phyloP scores from a whole-genome alignment of 2,329 filamentous ascomycete species.

The Pyrenochaeta sp. region DNA sequence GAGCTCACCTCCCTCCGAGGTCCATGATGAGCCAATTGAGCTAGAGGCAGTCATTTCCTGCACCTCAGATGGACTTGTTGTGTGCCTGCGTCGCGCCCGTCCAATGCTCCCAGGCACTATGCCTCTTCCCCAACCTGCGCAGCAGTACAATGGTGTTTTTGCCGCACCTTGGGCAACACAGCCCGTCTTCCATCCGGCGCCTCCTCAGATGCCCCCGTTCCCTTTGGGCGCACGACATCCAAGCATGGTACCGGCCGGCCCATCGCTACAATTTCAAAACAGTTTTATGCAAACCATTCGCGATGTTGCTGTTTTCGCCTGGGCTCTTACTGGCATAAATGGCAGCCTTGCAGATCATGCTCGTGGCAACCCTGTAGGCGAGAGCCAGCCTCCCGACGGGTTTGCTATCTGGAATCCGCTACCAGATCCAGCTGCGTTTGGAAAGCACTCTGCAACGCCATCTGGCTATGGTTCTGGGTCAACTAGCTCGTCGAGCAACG shows the following conservation, averaged over 20 bases:
- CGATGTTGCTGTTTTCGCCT: slow-evolving; percentile 88
- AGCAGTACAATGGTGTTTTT: slow-evolving; percentile 66
- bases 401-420: slow-evolving; percentile 65
- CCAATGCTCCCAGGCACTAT: slow-evolving; percentile 67
- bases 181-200: slow-evolving; percentile 62
- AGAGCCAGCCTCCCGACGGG: slow-evolving; percentile 68
- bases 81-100: slow-evolving; percentile 78
- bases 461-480: slow-evolving; percentile 46
- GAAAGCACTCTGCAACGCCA: slow-evolving; percentile 38
- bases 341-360: slow-evolving; percentile 73
- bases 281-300: slow-evolving; percentile 82
- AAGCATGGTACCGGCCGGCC: slow-evolving; percentile 57
- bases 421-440: slow-evolving; percentile 20
- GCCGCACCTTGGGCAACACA: slow-evolving; percentile 81
- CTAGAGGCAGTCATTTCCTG: slow-evolving; percentile 92
- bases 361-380: slow-evolving; percentile 68
- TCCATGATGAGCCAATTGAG: slow-evolving; percentile 64
- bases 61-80: slow-evolving; percentile 86
- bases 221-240: slow-evolving; percentile 47
- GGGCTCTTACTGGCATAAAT: slow-evolving; percentile 83
- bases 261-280: slow-evolving; percentile 55
- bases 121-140: slow-evolving; percentile 29
- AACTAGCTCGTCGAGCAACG: slow-evolving; percentile 42
- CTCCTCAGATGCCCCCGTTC: slow-evolving; percentile 47
- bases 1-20: slow-evolving; percentile 34